A percentile compares a stretch with the other conserved stretches of the same genome.
phyloP scores from a whole-genome alignment of 352 stramenopile genomes.

The Phytopythium sindhum region DNA sequence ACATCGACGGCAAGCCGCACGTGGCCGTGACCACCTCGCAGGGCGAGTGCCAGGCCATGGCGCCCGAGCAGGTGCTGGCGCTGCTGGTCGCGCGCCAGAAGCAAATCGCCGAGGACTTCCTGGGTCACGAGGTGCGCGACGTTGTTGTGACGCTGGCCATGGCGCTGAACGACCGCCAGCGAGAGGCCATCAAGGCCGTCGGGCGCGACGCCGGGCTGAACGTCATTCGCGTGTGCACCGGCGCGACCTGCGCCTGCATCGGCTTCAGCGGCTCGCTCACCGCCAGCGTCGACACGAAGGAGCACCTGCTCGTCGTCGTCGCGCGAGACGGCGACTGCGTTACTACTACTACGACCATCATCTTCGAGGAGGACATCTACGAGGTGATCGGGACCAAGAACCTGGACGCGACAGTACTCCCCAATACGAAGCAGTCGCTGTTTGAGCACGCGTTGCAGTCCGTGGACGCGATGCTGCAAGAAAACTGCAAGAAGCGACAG shows the following conservation, averaged over 20 bases:
- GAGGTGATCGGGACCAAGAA: constrained; percentile 2
- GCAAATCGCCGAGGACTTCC: constrained; percentile 4
- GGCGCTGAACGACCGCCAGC: constrained; percentile 5
- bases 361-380: constrained; percentile 6
- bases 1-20: constrained; percentile 8
- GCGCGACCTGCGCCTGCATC: background rate
- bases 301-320: constrained; percentile 5
- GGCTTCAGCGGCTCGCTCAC: background rate
- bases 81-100: constrained; percentile 6
- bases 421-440: background rate
- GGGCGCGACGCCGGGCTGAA: constrained; percentile 5
- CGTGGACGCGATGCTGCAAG: background rate
- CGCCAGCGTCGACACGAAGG: background rate
- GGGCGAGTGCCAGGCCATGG: constrained; percentile 6
- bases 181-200: constrained; percentile 4
- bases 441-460: background rate
- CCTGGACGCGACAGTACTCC: background rate
- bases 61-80: constrained; percentile 7
- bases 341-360: constrained; percentile 1
- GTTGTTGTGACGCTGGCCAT: constrained; percentile 5
- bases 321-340: background rate
- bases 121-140: constrained; percentile 3
- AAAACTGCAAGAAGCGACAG: constrained; percentile 1
- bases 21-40: constrained; percentile 5
- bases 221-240: background rate